A percentile compares a stretch with the other conserved stretches of the same genome.
Evolutionary conservation across 495 filamentous ascomycete genomes (phyloP).

Genomic region (Penicillium paradoxum): DNA sequence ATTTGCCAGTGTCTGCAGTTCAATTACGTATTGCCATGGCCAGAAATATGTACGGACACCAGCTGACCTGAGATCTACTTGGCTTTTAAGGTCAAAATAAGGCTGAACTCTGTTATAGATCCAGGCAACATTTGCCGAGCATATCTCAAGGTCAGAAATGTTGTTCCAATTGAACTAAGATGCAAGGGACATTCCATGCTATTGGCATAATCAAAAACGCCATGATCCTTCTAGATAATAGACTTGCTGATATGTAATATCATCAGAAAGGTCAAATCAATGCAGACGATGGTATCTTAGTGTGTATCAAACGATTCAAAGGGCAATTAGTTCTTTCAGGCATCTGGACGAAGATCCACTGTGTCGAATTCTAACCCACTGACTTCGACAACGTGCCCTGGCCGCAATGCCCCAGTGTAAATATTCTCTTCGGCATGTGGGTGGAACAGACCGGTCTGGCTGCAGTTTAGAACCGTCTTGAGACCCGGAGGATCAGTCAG

Average conservation of each 20-base stretch:
- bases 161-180: neutral
- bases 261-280: neutral
- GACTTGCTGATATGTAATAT: neutral
- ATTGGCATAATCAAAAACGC: neutral
- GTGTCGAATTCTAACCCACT: conserved; percentile 69
- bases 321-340: conserved; percentile 8
- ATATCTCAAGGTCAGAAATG: too few species aligned
- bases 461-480: conserved; percentile 70
- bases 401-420: conserved; percentile 77
- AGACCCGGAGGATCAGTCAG: conserved; percentile 90
- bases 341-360: conserved; percentile 65
- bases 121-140: too few species aligned
- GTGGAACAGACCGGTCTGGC: conserved; percentile 74
- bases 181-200: neutral
- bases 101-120: neutral
- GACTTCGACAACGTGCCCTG: conserved; percentile 83
- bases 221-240: neutral
- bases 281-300: conserved; percentile 20
- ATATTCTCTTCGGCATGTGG: conserved; percentile 65
- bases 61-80: too few species aligned
- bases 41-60: too few species aligned
- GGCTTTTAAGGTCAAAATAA: neutral
- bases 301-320: conserved; percentile 6
- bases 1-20: too few species aligned
- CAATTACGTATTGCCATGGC: too few species aligned